Evolutionary conservation across 2,329 filamentous ascomycete genomes (phyloP).

Genomic region (Apiospora aurea): DNA sequence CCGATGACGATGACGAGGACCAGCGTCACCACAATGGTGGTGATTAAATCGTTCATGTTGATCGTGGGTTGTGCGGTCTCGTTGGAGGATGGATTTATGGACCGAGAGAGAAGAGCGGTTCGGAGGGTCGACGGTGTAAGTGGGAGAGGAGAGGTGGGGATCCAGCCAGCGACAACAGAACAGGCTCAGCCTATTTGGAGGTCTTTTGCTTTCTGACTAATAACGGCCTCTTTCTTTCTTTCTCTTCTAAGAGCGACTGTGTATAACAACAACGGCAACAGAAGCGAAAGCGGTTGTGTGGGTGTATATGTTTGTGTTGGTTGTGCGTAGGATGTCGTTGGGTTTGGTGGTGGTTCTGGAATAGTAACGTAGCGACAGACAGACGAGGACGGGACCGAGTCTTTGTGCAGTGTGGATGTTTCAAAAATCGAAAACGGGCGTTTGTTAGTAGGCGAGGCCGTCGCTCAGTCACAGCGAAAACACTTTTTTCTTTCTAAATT

Average conservation of each 20-base stretch:
- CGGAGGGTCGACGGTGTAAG: neutral
- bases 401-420: constrained; percentile 12
- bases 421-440: constrained; percentile 13
- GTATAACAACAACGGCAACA: neutral
- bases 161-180: neutral
- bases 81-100: neutral
- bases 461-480: constrained; percentile 9
- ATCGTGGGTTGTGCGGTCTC: neutral
- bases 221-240: neutral
- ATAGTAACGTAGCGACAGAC: neutral
- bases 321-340: neutral
- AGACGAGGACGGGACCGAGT: constrained; percentile 4
- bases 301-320: neutral
- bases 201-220: neutral
- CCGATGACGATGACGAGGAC: constrained; percentile 24
- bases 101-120: neutral
- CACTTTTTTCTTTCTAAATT: neutral
- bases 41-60: constrained; percentile 16
- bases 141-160: neutral
- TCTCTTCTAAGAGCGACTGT: neutral
- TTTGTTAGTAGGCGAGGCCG: neutral
- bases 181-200: constrained; percentile 4
- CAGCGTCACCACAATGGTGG: constrained; percentile 19
- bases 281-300: constrained; percentile 3
- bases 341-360: neutral